Conservation (phyloP, 1,139 yeast species). For the Blastobotrys proliferans region DNA sequence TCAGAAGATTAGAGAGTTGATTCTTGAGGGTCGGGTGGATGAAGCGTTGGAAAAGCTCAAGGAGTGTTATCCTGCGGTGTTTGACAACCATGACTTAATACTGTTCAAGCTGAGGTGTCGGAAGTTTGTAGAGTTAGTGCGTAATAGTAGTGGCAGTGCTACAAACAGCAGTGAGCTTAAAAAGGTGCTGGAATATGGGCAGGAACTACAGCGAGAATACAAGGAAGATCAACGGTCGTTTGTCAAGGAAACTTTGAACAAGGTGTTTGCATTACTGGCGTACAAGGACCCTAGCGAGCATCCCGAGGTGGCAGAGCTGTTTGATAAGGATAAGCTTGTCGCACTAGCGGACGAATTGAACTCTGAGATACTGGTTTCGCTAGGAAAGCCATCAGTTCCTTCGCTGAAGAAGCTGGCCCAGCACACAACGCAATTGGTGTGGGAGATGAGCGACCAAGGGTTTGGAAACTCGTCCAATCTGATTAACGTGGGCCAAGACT, state of each 20-base stretch:
- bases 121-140: slow-evolving; percentile 46
- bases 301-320: slow-evolving; percentile 35
- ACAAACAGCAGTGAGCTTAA: not conserved
- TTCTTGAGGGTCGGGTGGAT: slow-evolving; percentile 49
- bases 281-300: slow-evolving; percentile 45
- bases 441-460: slow-evolving; percentile 33
- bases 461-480: slow-evolving; percentile 31
- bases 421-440: slow-evolving; percentile 35
- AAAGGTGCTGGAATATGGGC: slow-evolving; percentile 46
- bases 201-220: slow-evolving; percentile 41
- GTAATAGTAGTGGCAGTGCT: slow-evolving; percentile 10
- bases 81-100: slow-evolving; percentile 41
- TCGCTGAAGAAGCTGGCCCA: slow-evolving; percentile 38
- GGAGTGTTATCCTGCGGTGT: slow-evolving; percentile 44
- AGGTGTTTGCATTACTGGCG: slow-evolving; percentile 49
- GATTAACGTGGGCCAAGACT: slow-evolving; percentile 38
- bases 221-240: slow-evolving; percentile 31
- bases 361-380: slow-evolving; percentile 44
- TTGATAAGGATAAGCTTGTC: slow-evolving; percentile 36
- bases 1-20: slow-evolving; percentile 46
- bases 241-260: slow-evolving; percentile 35
- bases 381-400: slow-evolving; percentile 38
- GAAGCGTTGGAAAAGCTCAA: slow-evolving; percentile 43
- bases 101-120: slow-evolving; percentile 53
- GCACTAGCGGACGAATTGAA: slow-evolving; percentile 44